Evolutionary conservation across 805 yeast species (phyloP), one percentile per base, ranked within the genome.

Genomic region (Blastobotrys parvus): DNA sequence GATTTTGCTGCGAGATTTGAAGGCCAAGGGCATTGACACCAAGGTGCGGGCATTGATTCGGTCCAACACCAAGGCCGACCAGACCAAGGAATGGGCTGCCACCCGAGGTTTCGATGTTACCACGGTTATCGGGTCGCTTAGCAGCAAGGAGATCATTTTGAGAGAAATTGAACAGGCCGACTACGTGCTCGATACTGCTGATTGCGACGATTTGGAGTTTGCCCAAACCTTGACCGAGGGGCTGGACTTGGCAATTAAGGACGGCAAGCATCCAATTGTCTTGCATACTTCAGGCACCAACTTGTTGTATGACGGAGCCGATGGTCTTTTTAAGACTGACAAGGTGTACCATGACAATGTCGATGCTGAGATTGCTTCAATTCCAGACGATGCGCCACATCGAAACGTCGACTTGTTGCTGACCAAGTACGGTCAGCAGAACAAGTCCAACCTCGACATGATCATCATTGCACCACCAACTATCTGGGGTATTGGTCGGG

Each of bases 401-500:
- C 38, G 52, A 23, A 37, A 49, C 40, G 52, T 49, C n/a, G 52
- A 49, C 35, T 11, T 39, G 11, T 20, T 25, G 8, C 23, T 44
- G 41, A 27, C 35, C n/a, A 25, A 39, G 17, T 47, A 34, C 45
- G 37, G 34, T 23, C 36, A 44, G 15, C 34, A 43, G 20, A 15
- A 25, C 18, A 20, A 31, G 30, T 38, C 10, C 18, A 25, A 49
- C n/a, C 32, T 38, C 4, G 46, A 47, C 10, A 25, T 45, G 6
- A 36, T 33, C n/a, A 41, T 49, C n/a, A 35, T 49, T 30, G 46
- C 48, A 13, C 52, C 52, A 13, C 50, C 52, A n/a, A 47, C 51
- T 10, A 49, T 49, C 35, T 49, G 52, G 52, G 52, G 52, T n/a
- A 6, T 45, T 8, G 52, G 52, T n/a, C 39, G 42, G 16, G 52